Conservation (phyloP, 495 filamentous ascomycete species). For the Daldinia bambusicola region DNA sequence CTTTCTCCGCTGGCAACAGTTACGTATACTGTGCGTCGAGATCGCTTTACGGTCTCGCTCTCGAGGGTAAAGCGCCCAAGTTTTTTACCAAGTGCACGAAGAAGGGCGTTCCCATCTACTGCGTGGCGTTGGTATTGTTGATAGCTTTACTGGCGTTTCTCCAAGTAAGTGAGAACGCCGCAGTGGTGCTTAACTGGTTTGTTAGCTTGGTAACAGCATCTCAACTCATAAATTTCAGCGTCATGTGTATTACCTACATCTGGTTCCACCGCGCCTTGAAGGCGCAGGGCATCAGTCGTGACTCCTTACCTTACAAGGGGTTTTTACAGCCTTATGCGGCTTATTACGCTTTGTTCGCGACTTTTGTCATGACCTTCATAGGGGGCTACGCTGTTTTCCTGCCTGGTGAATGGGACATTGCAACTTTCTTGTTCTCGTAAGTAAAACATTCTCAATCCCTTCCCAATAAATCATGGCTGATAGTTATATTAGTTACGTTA, state of each 20-base stretch:
- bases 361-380: conserved; percentile 76
- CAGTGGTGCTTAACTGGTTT: conserved; percentile 80
- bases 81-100: conserved; percentile 68
- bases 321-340: conserved; percentile 75
- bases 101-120: conserved; percentile 66
- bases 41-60: conserved; percentile 67
- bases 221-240: conserved; percentile 81
- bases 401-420: conserved; percentile 74
- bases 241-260: conserved; percentile 76
- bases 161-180: conserved; percentile 73
- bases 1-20: conserved; percentile 80
- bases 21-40: conserved; percentile 79
- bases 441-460: conserved; percentile 34
- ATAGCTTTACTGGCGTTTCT: conserved; percentile 76
- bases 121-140: conserved; percentile 67
- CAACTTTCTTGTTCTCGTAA: conserved; percentile 80
- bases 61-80: conserved; percentile 66
- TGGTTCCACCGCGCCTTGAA: conserved; percentile 75
- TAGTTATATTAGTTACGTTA: conserved; percentile 16
- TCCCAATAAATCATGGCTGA: not conserved
- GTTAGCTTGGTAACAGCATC: conserved; percentile 75
- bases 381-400: conserved; percentile 82
- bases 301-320: conserved; percentile 72
- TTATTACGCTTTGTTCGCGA: conserved; percentile 70
- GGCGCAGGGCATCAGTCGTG: conserved; percentile 72